phyloP scores from a whole-genome alignment of 108 stramenopile genomes.

The Nannochloropsis oceanica region DNA sequence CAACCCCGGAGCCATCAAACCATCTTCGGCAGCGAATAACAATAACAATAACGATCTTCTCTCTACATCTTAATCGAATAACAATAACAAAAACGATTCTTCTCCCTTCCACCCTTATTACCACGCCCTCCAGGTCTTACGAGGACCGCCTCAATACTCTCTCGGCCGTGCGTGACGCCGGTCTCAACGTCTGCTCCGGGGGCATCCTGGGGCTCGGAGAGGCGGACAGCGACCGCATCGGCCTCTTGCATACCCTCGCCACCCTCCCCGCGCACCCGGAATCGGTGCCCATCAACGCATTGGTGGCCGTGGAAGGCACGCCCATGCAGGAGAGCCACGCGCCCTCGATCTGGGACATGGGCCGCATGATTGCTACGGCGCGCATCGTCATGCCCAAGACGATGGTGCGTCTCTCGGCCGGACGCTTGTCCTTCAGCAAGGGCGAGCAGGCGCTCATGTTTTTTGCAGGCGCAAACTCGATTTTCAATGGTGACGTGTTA shows the following conservation, averaged over 20 bases:
- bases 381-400: constrained; percentile 89
- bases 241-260: constrained; percentile 77
- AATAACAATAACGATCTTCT: neutral
- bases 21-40: neutral
- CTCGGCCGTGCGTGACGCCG: constrained; percentile 87
- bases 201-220: constrained; percentile 93
- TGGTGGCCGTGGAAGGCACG: constrained; percentile 74
- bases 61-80: too few relatives aligned
- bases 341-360: constrained; percentile 66
- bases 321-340: neutral
- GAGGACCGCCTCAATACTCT: constrained; percentile 88
- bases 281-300: constrained; percentile 88
- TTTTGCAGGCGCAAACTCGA: constrained; percentile 91
- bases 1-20: neutral
- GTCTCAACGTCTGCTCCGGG: constrained; percentile 89
- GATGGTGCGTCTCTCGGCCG: constrained; percentile 90
- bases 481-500: constrained; percentile 92
- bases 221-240: constrained; percentile 69
- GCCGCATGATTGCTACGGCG: constrained; percentile 92
- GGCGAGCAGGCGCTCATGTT: constrained; percentile 93
- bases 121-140: constrained; percentile 44
- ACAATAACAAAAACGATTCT: neutral
- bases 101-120: neutral
- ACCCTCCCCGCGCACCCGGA: constrained; percentile 88
- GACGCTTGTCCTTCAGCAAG: constrained; percentile 75